Evolutionary conservation across 179 eudicot genomes (phyloP), one percentile per base, ranked within the genome.

Genomic region (Sideroxylon spinosum): DNA sequence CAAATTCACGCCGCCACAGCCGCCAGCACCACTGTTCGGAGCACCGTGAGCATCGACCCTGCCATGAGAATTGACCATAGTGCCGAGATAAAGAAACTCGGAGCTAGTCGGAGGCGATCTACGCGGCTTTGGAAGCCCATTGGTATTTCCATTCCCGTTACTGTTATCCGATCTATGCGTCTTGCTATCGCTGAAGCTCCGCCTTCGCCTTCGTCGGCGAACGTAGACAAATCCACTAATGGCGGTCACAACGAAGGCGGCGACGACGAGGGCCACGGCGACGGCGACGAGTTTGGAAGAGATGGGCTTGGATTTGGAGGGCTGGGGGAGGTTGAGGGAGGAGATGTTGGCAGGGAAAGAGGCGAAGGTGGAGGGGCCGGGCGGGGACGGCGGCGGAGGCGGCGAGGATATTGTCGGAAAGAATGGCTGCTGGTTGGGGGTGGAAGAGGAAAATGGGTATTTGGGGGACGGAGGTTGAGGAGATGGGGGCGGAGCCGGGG

Each of bases 291-390:
- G 90, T 52, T 88, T 84, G 22, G 78, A 61, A 19, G 92, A 85
- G 1, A 73, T 46, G n/a, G 74, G 19, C 25, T 23, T 62, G 62
- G 76, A 29, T 37, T 89, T 85, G 29, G 92, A 53, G 9, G 89
- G 25, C 6, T 86, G 87, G 19, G 97, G 97, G 85, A 91, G 84
- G 22, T 73, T 84, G 59, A 95, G 84, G 32, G 95, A 88, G 78
- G 98, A 90, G 82, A 95, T 85, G 81, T 93, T 95, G 68, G 95
- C 97, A 0, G 98, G 97, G 68, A 95, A 86, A 13, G 98, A 88
- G 60, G 93, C 86, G 17, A 86, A 68, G 3, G 90, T 29, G 44
- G 89, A 60, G 10, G 86, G 76, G 61, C 80, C 52, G 2, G 77
- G 76, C 3, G 87, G 76, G 0, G 86, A 77, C 0, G 91, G 52